Conservation (phyloP, 805 yeast genomes). For the Wickerhamiella allomyrinae region DNA sequence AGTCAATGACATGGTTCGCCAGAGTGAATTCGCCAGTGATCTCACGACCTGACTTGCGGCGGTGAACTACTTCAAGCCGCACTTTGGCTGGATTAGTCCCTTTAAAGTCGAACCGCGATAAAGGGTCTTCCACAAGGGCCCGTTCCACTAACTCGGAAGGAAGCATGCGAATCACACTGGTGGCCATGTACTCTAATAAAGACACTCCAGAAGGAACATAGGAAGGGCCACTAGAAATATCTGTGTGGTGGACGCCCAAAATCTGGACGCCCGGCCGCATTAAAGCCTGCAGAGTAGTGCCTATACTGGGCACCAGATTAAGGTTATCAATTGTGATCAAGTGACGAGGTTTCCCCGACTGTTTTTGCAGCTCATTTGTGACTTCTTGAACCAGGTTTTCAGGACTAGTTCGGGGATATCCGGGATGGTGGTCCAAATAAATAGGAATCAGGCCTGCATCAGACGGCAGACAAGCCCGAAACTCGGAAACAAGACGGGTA, state of each 20-base stretch:
- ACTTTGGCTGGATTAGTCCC: conserved; percentile 37
- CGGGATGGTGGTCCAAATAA: conserved; percentile 1
- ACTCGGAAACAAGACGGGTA: conserved; percentile 39
- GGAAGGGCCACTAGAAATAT: conserved; percentile 10
- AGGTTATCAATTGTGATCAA: conserved; percentile 56
- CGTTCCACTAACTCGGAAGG: conserved; percentile 27
- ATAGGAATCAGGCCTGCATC: conserved; percentile 4
- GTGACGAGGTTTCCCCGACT: conserved; percentile 14
- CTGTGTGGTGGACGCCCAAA: conserved; percentile 14
- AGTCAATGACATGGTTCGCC: conserved; percentile 35
- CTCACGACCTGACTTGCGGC: conserved; percentile 79
- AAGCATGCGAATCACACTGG: conserved; percentile 48
- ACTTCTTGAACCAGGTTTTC: conserved; percentile 9
- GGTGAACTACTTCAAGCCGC: conserved; percentile 40
- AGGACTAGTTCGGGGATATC: conserved; percentile 2
- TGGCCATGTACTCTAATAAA: conserved; percentile 56
- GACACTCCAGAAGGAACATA: conserved; percentile 42
- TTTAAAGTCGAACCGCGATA: conserved; percentile 11
- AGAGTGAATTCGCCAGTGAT: conserved; percentile 40
- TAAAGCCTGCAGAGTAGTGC: conserved; percentile 36
- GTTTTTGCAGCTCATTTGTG: conserved; percentile 16
- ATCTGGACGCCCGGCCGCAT: conserved; percentile 28
- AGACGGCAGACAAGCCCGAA: conserved; percentile 30
- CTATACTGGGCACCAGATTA: conserved; percentile 40
- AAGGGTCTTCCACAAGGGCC: conserved; percentile 31